Percentiles rank a stretch among this genome's conserved stretches.
Conservation (phyloP, 2,329 filamentous ascomycete species). For the Sordariomycetes sp. region DNA sequence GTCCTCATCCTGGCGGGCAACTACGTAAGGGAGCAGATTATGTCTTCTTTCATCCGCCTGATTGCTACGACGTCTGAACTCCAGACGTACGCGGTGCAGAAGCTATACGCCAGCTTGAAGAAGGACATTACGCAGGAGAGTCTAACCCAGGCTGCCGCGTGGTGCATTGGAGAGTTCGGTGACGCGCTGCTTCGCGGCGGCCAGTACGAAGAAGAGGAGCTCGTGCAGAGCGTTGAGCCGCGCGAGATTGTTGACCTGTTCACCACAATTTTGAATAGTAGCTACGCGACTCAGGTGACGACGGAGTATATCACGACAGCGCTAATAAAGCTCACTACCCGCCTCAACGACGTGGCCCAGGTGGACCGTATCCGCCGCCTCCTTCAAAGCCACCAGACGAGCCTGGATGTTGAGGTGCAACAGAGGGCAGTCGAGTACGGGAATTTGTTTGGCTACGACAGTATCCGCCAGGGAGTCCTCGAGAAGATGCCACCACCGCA, state of each 20-base stretch:
- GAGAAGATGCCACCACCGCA: conserved; percentile 98
- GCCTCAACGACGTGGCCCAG: conserved; percentile 72
- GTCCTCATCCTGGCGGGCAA: conserved; percentile 89
- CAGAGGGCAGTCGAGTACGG: conserved; percentile 91
- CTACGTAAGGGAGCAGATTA: conserved; percentile 93
- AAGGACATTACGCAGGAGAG: conserved; percentile 98
- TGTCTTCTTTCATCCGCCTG: conserved; percentile 90
- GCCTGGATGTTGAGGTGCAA: conserved; percentile 89
- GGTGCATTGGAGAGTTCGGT: conserved; percentile 96
- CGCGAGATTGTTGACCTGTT: conserved; percentile 90
- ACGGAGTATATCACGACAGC: conserved; percentile 95
- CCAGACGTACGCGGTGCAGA: conserved; percentile 93
- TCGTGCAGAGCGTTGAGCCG: conserved; percentile 70
- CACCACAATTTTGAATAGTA: conserved; percentile 82
- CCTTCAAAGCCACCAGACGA: conserved; percentile 65
- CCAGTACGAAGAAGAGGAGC: conserved; percentile 86
- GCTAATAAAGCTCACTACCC: conserved; percentile 86
- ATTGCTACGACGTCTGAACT: conserved; percentile 90
- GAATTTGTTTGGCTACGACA: conserved; percentile 84
- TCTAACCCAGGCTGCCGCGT: conserved; percentile 80
- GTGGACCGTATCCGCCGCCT: conserved; percentile 73
- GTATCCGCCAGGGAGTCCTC: conserved; percentile 76
- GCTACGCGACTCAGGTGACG: conserved; percentile 79
- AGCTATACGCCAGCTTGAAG: conserved; percentile 79
- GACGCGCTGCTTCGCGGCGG: conserved; percentile 81